Base-by-base conservation (phyloP, 352 stramenopile genomes). In the Phytophthora sp. region DNA sequence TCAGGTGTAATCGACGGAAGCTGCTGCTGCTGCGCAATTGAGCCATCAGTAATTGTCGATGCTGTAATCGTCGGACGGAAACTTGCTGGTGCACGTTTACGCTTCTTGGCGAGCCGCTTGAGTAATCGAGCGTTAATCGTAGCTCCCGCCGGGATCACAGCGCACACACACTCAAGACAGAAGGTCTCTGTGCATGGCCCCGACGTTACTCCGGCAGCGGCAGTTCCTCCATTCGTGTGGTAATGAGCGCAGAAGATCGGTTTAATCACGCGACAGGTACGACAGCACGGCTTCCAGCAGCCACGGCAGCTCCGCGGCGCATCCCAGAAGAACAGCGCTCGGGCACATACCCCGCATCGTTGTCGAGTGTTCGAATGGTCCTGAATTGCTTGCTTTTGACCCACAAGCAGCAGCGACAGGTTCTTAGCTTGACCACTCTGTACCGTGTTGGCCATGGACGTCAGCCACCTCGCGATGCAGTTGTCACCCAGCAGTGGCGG, bases 211-310 rank as follows among this genome's bases (percentile, higher is more conserved):
- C 53, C 52, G 4, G 57, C 36, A 33, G 73, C 30, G 26, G 80
- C 57, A 23, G 55, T 65, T 13, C 72, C 42, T 21, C 52, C 49
- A 36, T 61, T 71, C 7, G 31, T 53, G 63, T 91, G 82, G 24
- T 76, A 81, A 26, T 93, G 78, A 7, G 80, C 83, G 35, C 85
- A 93, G 63, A 91, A 93, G 53, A 93, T 91, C 0, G 85, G 85
- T 51, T 86, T 82, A 13, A 71, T 86, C 21, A 91, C 79, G 36
- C 79, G 79, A 65, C 85, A 93, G 1, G 70, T 74, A 20, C 85
- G 76, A 51, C 85, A 93, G 16, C 76, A 88, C 12, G 79, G 76
- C 35, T 78, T 79, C 79, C 79, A 91, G 74, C 85, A 93, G 46
- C 77, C 77, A 1, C 85, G 72, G 41, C 85, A 93, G 39, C 71